These are phyloP conservation scores for Xerocomus spinulosus DNA, from an alignment of 768 basidiomycete genomes.

Conservation along the genomic window DNA sequence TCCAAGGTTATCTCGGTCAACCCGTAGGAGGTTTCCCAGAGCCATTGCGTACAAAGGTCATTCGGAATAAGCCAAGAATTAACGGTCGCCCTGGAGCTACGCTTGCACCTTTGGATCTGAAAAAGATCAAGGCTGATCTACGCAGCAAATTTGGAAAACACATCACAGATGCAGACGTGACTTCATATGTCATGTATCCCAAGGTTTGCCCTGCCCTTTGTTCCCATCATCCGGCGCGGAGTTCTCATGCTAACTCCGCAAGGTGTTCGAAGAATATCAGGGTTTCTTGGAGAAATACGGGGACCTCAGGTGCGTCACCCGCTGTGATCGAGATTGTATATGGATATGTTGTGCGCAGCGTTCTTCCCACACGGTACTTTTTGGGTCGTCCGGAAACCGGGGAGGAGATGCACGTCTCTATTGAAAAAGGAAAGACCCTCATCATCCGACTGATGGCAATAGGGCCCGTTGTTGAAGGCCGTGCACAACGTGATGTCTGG, in stretches of 20 bases:
- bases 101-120: conserved; percentile 90
- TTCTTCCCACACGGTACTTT: conserved; percentile 97
- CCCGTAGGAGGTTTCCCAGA: conserved; percentile 99
- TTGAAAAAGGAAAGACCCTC: conserved; percentile 94
- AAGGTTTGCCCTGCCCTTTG: conserved; percentile 53
- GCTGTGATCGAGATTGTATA: conserved; percentile 2
- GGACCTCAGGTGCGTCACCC: conserved; percentile 69
- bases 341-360: conserved; percentile 44
- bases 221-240: conserved; percentile 6
- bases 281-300: conserved; percentile 94
- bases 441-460: conserved; percentile 95
- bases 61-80: conserved; percentile 90
- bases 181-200: conserved; percentile 97
- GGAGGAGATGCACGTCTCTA: conserved; percentile 96
- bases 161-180: conserved; percentile 90
- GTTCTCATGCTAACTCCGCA: conserved; percentile 12
- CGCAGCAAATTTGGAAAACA: conserved; percentile 93
- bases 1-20: conserved; percentile 98
- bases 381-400: conserved; percentile 85
- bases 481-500: conserved; percentile 94
- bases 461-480: conserved; percentile 87
- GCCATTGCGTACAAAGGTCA: conserved; percentile 85
- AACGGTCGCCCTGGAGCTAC: conserved; percentile 88
- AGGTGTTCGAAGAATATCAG: conserved; percentile 98
- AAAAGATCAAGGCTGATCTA: conserved; percentile 90